Base-by-base conservation (phyloP, 495 filamentous ascomycete genomes). In the Ascodesmis nigricans region DNA sequence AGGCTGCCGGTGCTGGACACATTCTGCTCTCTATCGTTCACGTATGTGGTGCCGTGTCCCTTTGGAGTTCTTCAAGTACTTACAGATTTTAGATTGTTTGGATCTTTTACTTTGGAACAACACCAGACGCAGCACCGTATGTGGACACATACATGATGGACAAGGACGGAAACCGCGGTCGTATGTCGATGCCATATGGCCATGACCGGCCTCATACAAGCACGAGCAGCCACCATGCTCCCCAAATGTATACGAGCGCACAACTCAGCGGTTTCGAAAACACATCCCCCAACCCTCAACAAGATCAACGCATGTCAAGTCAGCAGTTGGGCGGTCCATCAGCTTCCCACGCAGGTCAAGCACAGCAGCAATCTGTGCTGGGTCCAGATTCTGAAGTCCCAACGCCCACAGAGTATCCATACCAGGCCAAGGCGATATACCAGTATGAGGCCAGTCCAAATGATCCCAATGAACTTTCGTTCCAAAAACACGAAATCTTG, bases 91-190 rank as follows among this genome's bases (percentile, higher is more conserved):
- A 93, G 84, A 78, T 93, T 47, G 68, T 95, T 30, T 99, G 87
- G 87, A 91, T 95, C 40, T 91, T 92, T 59, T 92, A 95, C 59
- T 99, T 91, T 48, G 87, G 87, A 37, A 92, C 87, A 5, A 72
- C 78, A 1, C 82, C 90, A 4, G 73, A 78, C 33, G 78, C 82
- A 42, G 78, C 83, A 36, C 73, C 78, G 24, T 91, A 84, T 52
- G 75, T 93, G 41, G 90, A 99, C 56, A 92, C 84, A 2, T 93
- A 92, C 46, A 83, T 90, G 22, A 64, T 95, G 3, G 67, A 90
- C 60, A 93, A 92, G 58, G 81, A 90, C 44, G 62, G 67, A 19
- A 60, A 63, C 24, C 60, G 65, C 41, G 60, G 69, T 11, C 71
- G 68, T 29, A 80, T 81, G 54, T 77, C 77, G 53, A 73, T 68